These are phyloP conservation scores for Sporisorium exsertum DNA, from an alignment of 1,284 basidiomycete species.

Conservation along the genomic window DNA sequence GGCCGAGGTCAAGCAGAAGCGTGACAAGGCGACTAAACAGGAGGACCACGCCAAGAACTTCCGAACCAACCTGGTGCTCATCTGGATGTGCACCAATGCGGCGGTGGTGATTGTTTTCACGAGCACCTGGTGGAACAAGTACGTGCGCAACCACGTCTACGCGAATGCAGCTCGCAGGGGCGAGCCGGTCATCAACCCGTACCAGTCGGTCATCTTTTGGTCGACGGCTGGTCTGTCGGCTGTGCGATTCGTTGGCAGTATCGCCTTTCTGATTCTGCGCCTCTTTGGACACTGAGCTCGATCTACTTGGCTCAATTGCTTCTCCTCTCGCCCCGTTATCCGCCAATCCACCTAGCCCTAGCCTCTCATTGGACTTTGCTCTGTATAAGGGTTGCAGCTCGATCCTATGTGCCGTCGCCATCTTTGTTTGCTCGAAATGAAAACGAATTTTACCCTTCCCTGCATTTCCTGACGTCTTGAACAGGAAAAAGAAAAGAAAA, in stretches of 20 bases:
- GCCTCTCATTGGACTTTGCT: background rate
- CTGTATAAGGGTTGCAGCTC: background rate
- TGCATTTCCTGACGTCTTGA: no score
- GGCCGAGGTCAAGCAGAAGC: slow-evolving; percentile 36
- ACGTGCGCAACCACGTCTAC: slow-evolving; percentile 41
- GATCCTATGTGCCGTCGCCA: background rate
- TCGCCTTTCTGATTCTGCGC: slow-evolving; percentile 47
- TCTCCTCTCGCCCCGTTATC: background rate
- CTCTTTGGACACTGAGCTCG: slow-evolving; percentile 45
- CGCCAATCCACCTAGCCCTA: no score
- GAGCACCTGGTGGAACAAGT: slow-evolving; percentile 48
- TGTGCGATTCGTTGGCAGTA: slow-evolving; percentile 46
- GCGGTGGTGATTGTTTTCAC: slow-evolving; percentile 60
- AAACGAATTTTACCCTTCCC: no score
- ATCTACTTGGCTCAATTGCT: background rate
- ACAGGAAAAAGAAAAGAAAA: background rate
- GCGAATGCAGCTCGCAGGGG: slow-evolving; percentile 22
- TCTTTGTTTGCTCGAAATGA: slow-evolving; percentile 6
- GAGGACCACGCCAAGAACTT: slow-evolving; percentile 74
- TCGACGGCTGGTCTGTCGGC: slow-evolving; percentile 52
- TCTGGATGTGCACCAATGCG: slow-evolving; percentile 74
- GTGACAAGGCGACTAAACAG: slow-evolving; percentile 59
- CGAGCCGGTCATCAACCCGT: slow-evolving; percentile 46
- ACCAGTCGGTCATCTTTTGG: slow-evolving; percentile 51
- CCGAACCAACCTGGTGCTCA: slow-evolving; percentile 88